Evolutionary conservation across 495 filamentous ascomycete species (phyloP), one percentile per base, ranked within the genome.

Genomic region (Lentithecium fluviatile): DNA sequence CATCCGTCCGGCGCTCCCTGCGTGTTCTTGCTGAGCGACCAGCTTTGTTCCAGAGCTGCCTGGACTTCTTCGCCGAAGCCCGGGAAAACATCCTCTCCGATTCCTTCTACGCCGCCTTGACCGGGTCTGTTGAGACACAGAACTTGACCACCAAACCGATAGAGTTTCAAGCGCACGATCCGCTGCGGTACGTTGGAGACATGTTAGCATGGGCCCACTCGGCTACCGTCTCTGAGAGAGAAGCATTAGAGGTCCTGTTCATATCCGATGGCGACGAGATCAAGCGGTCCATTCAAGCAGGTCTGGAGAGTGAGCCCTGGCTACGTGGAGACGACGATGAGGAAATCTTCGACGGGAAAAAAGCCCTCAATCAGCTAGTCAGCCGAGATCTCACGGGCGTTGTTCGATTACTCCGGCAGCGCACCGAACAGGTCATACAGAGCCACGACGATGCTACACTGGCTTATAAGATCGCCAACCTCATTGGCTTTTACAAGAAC

Each of bases 181-280:
- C 90, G 12, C 75, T 99, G 13, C 81, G 94, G 34, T 99, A 97
- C 69, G 85, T 95, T 19, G 92, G 94, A 20, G 94, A 99, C 70
- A 97, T 99, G 93, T 82, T 97, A 15, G 94, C 94, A 6, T 99
- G 94, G 94, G 84, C 86, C 2, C 94, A 99, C 70, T 97, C 95
- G 0, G 87, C 91, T 6, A 84, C 93, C 0, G 94, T 97, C 0
- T 92, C 91, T 19, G 94, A 99, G 73, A 82, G 89, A 43, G 94
- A 99, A 73, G 90, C 93, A 1, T 78, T 99, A 17, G 94, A 97
- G 69, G 85, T 88, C 3, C 76, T 99, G 4, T 97, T 97, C 70
- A 86, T 96, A 34, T 85, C 87, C 1, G 91, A 96, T 53, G 92
- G 90, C n/a, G 89, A 94, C 57, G 90, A 96, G 63, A 88, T 96